Conservation (phyloP, 129 eudicot genomes). For the Flaveria brownii region DNA sequence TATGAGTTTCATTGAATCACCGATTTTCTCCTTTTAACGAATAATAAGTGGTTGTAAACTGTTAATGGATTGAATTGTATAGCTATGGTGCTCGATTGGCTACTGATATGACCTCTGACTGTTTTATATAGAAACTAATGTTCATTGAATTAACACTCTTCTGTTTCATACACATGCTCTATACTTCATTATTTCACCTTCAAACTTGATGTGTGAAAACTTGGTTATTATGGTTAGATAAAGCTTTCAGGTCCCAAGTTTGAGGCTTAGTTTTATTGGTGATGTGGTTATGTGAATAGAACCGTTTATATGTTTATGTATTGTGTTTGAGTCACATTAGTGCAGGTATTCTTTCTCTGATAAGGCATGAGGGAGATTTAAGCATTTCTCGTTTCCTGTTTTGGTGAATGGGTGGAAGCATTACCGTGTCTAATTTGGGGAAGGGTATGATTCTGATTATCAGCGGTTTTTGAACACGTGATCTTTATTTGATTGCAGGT, state of each 20-base stretch:
- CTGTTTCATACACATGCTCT: slow-evolving; percentile 4
- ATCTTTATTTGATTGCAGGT: slow-evolving; percentile 55
- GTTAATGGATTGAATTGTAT: neutral
- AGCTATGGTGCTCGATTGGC: neutral
- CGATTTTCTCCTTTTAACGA: neutral
- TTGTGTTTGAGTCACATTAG: slow-evolving; percentile 4
- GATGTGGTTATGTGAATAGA: neutral
- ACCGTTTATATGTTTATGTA: slow-evolving; percentile 1
- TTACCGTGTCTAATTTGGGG: slow-evolving; percentile 7
- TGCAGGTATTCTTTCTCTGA: slow-evolving; percentile 9
- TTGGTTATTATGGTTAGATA: neutral
- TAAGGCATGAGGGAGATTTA: slow-evolving; percentile 10
- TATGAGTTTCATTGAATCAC: neutral
- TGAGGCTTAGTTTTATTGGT: slow-evolving; percentile 11
- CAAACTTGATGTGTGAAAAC: slow-evolving; percentile 1
- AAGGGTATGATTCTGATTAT: neutral
- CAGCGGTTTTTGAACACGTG: neutral
- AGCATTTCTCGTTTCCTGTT: slow-evolving; percentile 5
- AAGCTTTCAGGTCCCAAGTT: slow-evolving; percentile 26
- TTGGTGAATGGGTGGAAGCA: slow-evolving; percentile 2
- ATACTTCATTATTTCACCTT: neutral
- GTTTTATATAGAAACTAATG: neutral
- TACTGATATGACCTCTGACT: neutral
- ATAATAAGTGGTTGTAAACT: neutral
- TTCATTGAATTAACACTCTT: neutral